A percentile compares a stretch with the other conserved stretches of the same genome.
Evolutionary conservation across 139 green algal genomes (phyloP).

Genomic region (Tetradesmus obliquus): DNA sequence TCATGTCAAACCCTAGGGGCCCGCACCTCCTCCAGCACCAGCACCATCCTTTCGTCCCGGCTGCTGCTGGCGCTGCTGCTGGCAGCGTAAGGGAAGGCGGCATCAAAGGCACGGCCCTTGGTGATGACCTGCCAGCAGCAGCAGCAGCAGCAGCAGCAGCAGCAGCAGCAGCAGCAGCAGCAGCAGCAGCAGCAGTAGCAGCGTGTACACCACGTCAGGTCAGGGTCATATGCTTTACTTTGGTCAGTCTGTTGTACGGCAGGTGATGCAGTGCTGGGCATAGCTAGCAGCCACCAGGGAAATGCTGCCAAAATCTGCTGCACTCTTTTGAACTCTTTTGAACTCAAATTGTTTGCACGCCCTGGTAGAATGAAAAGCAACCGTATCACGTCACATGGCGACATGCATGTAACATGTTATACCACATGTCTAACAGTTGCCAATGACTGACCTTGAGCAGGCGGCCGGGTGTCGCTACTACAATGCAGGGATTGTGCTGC

Average conservation of each 20-base stretch:
- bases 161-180: background rate
- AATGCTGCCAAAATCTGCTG: no score
- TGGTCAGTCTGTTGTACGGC: no score
- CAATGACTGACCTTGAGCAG: constrained; percentile 78
- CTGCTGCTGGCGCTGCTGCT: background rate
- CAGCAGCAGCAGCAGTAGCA: background rate
- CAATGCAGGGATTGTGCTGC: constrained; percentile 82
- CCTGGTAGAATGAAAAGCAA: background rate
- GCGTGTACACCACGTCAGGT: background rate
- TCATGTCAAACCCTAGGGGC: background rate
- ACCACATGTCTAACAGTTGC: background rate
- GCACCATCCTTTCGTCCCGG: background rate
- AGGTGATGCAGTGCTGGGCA: no score
- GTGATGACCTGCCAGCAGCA: background rate
- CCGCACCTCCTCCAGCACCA: constrained; percentile 38
- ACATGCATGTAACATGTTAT: background rate
- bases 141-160: background rate
- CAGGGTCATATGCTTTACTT: no score
- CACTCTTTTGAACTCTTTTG: no score
- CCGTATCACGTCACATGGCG: background rate
- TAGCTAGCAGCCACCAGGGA: no score
- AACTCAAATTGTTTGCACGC: no score
- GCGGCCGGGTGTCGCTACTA: constrained; percentile 96
- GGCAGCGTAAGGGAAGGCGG: background rate
- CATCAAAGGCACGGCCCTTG: background rate